Base-by-base conservation (phyloP, 1,284 basidiomycete genomes). In the Leccinum fallax region DNA sequence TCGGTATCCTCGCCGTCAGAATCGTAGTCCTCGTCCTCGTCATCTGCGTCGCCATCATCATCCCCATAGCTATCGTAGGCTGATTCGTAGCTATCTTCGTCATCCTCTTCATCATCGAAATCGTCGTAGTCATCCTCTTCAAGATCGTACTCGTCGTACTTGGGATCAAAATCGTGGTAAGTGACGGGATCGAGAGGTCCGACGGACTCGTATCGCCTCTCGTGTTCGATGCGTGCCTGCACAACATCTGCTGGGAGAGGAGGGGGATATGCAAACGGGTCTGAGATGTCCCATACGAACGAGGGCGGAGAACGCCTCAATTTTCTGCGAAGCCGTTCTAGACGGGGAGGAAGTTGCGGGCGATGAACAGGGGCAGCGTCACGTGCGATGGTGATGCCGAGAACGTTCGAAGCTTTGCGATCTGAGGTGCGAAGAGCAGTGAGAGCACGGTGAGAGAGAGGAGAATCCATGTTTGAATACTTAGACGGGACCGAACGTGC, bases 251-350 rank as follows among this genome's bases (percentile, higher is more conserved):
- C 15, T 7, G 8, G 49, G 7, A 5, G 24, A 19, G 26, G 49
- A 9, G 16, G 49, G 2, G 24, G 15, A 3, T 3, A n/a, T 28
- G 26, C 49, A 13, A 74, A 71, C 0, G 69, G 69, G 55, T 71
- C 40, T 0, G 16, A 13, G 6, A 55, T 53, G 60, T 71, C 68
- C 69, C 69, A 71, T 6, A 63, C 60, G 52, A 69, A 51, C 24
- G 48, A 2, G 24, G 48, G 21, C 2, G 24, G 48, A 8, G 48
- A 24, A 26, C 24, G 21, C 13, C 7, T 5, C 4, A 15, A 13
- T 8, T 53, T 53, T 2, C 6, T 54, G 30, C 53, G 30, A 40
- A 24, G 53, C 21, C 24, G 21, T 21, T 13, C 2, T 26, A 26
- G 49, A 51, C 49, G 49, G 15, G 16, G 15, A 16, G 49, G 49